Evolutionary conservation across 2,329 filamentous ascomycete species (phyloP), one percentile per base, ranked within the genome.

Genomic region (Paraphoma chrysanthemicola): DNA sequence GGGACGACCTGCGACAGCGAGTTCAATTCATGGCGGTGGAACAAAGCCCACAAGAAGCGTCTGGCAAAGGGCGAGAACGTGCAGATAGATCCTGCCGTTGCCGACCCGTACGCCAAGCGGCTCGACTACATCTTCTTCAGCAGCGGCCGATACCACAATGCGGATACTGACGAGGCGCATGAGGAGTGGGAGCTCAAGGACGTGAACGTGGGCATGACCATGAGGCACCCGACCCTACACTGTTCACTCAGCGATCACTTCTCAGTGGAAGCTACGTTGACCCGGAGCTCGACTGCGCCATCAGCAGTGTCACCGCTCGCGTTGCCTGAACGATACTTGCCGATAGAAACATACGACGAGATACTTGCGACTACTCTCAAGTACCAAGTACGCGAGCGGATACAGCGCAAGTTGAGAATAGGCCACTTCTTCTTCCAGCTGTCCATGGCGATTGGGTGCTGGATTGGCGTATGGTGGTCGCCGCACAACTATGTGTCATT

Each of bases 211-310:
- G 89, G 90, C 57, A 92, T 97, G 87, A 89, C 87, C 17, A 85
- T 90, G 72, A 88, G 91, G 9, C 93, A 97, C 76, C 91, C 93
- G 0, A 86, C 85, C 1, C 82, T 97, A 1, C 84, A 87, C 60
- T 97, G 93, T 78, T 96, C 92, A 1, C 83, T 98, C 28, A 97
- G 93, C 67, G 94, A 99, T 72, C 95, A 98, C 75, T 98, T 97
- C 75, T 93, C 92, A 18, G 90, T 98, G 51, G 90, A 94, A 73
- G 88, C 91, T 6, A 93, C 91, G 0, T 82, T 98, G 56, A 68
- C 63, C 5, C 68, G 74, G 36, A 66, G 44, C 29, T 31, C 62
- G 6, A 52, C 62, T 12, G 46, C 46, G 11, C 47, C 57, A 1
- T 54, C 66, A 14, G 48, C 57, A 17, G 33, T 62, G 29, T 53